Base-by-base conservation (phyloP, 768 basidiomycete species). In the Cystobasidium tubakii region DNA sequence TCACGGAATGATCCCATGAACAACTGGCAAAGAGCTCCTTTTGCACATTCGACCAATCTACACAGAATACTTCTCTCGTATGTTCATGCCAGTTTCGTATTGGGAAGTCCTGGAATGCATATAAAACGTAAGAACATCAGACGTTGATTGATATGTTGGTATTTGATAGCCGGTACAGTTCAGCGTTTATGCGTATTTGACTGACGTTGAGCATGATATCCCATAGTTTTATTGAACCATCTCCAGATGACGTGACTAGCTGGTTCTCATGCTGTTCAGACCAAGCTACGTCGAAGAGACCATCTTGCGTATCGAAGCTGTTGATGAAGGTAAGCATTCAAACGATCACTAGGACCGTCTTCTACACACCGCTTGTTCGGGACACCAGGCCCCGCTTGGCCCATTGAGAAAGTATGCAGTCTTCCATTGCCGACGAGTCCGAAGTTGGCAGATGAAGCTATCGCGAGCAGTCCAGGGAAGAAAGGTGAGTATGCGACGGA, bases 211-310 rank as follows among this genome's bases (percentile, higher is more conserved):
- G 83, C 83, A 87, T 86, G 27, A 90, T 83, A 80, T 97, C 95
- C 90, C 93, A 97, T 34, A 97, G 83, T 80, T 88, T 88, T 78
- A 96, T 85, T 17, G 90, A 89, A 1, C 93, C 93, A 79, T 96
- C 92, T 57, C 92, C 95, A 10, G 91, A 92, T 0, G 87, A 90
- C 0, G 91, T 88, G 1, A 90, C 88, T 43, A 98, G 82, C 79
- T 98, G 95, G 79, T 95, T 92, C 83, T 95, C 93, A 81, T 96
- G 91, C 36, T 87, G 81, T 82, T 98, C 95, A 42, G 91, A 93
- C 94, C 94, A 98, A 0, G 94, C 92, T 62, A 92, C 83, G 79
- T 94, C 92, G 80, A 89, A 94, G 9, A 94, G 82, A 0, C 89
- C 90, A 79, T 95, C 93, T 81, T 92, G 91, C 0, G 91, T 88